Evolutionary conservation across 805 yeast genomes (phyloP), one percentile per base, ranked within the genome.

Genomic region (Diddensiella santjacobensis): DNA sequence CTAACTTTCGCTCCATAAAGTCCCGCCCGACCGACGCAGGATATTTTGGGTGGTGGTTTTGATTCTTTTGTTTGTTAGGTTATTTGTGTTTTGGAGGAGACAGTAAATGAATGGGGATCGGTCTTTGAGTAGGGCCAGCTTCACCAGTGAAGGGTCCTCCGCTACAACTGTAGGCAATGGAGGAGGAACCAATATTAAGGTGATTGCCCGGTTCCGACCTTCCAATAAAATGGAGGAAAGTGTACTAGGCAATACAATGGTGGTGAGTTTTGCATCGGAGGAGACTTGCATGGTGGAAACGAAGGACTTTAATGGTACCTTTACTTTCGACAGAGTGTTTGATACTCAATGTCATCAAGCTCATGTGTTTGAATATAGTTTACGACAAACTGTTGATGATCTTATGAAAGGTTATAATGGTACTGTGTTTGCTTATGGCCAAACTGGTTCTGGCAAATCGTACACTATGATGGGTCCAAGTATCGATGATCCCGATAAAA

Each of bases 361-460:
- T 2, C 80, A 79, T 3, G 69, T 86, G 3, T 84, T 82, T 58
- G 71, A 78, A 10, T 77, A 73, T 58, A 75, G 86, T 0, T 75
- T 84, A 3, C 60, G 68, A 35, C 79, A 79, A 36, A 81, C 87
- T 0, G 83, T 87, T 3, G 80, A 79, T 37, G 91, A 84, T 52
- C 71, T 87, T 24, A 73, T 84, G 49, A 71, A 73, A 26, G 97
- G 97, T 0, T 83, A 81, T 59, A 85, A 86, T 61, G 87, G 89
- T 18, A 79, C 91, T 0, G 79, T 87, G 0, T 66, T 86, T 31
- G 86, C 90, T 0, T 87, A 84, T 64, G 95, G 95, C 6, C 91
- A 83, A 58, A 80, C 87, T 0, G 87, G 88, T 0, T 74, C 88
- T 1, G 93, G 93, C 4, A 85, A 85, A 63, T 77, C 90, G 0